Percentiles rank a stretch among this genome's conserved stretches.
Evolutionary conservation across 108 stramenopile genomes (phyloP).

Genomic region (Phaeodactylum tricornutum): DNA sequence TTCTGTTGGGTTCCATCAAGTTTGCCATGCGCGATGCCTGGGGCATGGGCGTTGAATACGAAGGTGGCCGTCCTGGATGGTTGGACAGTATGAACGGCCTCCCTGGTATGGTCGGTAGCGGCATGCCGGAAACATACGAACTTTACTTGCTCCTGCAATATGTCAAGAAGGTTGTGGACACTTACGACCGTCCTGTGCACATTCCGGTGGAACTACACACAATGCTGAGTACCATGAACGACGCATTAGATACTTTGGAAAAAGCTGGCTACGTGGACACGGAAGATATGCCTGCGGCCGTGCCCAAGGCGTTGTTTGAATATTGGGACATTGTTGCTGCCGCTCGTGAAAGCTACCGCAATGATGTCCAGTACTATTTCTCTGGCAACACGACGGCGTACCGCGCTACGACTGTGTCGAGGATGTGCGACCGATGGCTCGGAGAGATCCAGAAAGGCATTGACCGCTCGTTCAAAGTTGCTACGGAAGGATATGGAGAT

Average conservation of each 20-base stretch:
- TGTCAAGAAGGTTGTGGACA: constrained; percentile 57
- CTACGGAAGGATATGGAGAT: constrained; percentile 68
- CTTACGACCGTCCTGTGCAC: constrained; percentile 53
- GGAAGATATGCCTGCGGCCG: constrained; percentile 47
- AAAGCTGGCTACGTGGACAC: constrained; percentile 56
- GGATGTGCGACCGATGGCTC: constrained; percentile 62
- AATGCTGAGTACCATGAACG: constrained; percentile 60
- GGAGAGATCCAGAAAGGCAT: constrained; percentile 72
- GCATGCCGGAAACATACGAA: constrained; percentile 57
- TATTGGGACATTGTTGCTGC: constrained; percentile 86
- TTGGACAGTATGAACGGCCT: constrained; percentile 97
- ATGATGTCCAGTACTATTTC: constrained; percentile 73
- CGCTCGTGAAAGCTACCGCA: constrained; percentile 83
- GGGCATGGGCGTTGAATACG: constrained; percentile 95
- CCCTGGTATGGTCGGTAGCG: constrained; percentile 34
- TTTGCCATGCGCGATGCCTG: constrained; percentile 92
- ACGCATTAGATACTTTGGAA: constrained; percentile 63
- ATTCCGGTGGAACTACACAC: constrained; percentile 65
- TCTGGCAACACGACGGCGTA: constrained; percentile 60
- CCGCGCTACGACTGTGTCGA: constrained; percentile 41
- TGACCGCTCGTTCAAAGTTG: constrained; percentile 68
- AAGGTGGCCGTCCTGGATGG: constrained; percentile 95
- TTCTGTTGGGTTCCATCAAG: constrained; percentile 80
- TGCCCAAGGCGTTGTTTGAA: constrained; percentile 71
- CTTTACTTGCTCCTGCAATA: constrained; percentile 74